Conservation (phyloP, 306 rosid genomes). For the Cucumis melo region DNA sequence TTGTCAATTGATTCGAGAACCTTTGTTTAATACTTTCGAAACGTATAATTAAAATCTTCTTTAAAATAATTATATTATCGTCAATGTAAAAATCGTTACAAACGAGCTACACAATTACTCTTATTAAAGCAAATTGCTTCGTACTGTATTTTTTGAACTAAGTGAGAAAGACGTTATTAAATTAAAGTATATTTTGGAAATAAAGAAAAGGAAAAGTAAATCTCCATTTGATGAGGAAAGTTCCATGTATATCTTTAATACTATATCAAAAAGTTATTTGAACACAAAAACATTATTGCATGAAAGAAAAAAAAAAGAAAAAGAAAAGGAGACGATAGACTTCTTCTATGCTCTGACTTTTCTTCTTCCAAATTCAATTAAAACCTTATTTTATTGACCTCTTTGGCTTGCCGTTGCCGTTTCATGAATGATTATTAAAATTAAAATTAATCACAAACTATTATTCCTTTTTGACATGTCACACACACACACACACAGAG, state of each 20-base stretch:
- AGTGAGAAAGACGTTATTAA: no score
- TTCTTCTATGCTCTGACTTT: conserved; percentile 2
- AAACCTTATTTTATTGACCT: conserved; percentile 2
- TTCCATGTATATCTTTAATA: neutral
- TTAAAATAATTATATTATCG: no score
- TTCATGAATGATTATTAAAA: neutral
- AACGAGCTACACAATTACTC: no score
- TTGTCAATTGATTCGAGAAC: no score
- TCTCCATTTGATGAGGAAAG: conserved; percentile 14
- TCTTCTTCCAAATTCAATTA: neutral
- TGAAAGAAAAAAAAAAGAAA: neutral
- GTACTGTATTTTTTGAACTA: no score
- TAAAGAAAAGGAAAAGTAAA: neutral
- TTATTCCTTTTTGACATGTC: neutral
- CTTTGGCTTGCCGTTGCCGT: conserved; percentile 1
- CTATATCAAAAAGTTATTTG: neutral
- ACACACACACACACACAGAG: neutral
- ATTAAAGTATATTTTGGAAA: no score
- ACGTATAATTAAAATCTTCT: no score
- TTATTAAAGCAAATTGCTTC: no score
- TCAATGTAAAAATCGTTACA: no score
- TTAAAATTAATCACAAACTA: neutral
- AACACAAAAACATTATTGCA: neutral
- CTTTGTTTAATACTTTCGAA: no score
- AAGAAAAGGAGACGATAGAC: neutral